Base-by-base conservation (phyloP, 345 rosid species). In the Syzygium aromaticum region DNA sequence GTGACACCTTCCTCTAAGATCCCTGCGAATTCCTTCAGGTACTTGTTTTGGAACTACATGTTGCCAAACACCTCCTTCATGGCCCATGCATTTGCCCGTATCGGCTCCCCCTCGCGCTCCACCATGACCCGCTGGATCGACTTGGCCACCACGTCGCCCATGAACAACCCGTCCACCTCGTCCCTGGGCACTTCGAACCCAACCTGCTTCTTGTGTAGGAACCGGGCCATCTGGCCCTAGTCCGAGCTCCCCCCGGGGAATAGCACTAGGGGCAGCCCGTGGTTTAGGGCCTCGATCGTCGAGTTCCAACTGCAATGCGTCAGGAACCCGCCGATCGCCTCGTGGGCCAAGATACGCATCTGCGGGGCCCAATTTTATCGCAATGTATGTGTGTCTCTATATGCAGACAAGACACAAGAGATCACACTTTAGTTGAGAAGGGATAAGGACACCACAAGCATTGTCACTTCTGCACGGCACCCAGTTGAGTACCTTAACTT, bases 261-360 rank as follows among this genome's bases (percentile, higher is more conserved):
- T 43, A 88, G 28, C 10, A 90, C 80, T 53, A 87, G 46, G 3
- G 88, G 43, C 40, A 28, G 52, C 2, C 88, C 90, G 7, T 25
- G 54, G 3, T 86, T 54, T 1, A 90, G 87, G 3, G 86, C 89
- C 87, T 90, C 88, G 6, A 87, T 77, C 6, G 85, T 89, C 0
- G 88, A 89, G 84, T 87, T 83, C 87, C 88, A 84, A 0, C 90
- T 88, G 6, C 59, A 46, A 84, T 89, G 92, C 5, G 90, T 90
- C 84, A 90, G 80, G 88, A 90, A 88, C 5, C 85, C 87, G 5
- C 90, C 92, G 8, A 86, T 86, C 3, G 89, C 86, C 23, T 38
- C 25, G 16, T 90, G 88, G 51, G 30, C 77, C 57, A 90, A 56
- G 85, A 90, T 84, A 25, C 56, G 40, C 0, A 33, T 8, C 33